These are phyloP conservation scores for Fusarium sublunatum DNA, from an alignment of 2,329 filamentous ascomycete species.

Conservation along the genomic window DNA sequence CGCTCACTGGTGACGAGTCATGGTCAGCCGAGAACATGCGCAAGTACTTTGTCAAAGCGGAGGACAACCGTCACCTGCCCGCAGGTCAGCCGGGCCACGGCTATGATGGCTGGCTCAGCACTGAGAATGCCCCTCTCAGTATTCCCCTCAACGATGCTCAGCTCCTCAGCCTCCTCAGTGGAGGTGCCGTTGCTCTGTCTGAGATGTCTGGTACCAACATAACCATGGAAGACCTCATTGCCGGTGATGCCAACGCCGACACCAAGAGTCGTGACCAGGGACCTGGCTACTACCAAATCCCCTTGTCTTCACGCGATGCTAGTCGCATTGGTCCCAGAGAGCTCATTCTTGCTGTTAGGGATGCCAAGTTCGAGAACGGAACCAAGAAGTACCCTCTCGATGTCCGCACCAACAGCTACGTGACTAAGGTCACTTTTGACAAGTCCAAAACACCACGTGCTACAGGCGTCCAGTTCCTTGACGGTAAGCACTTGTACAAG, in stretches of 20 bases:
- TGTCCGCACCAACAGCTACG: conserved; percentile 44
- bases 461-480: conserved; percentile 49
- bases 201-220: conserved; percentile 24
- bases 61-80: conserved; percentile 62
- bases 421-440: conserved; percentile 54
- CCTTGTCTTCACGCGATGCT: conserved; percentile 62
- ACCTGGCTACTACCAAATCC: conserved; percentile 65
- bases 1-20: conserved; percentile 68
- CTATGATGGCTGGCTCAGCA: conserved; percentile 38
- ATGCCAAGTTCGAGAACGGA: conserved; percentile 29
- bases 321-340: conserved; percentile 66
- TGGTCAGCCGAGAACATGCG: conserved; percentile 71
- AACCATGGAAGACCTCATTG: conserved; percentile 31
- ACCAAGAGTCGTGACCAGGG: conserved; percentile 32
- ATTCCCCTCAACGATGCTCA: conserved; percentile 30
- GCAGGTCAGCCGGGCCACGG: conserved; percentile 33
- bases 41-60: conserved; percentile 66
- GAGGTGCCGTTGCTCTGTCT: conserved; percentile 23
- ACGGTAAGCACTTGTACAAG: conserved; percentile 42
- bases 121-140: conserved; percentile 34
- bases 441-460: conserved; percentile 47
- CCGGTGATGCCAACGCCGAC: conserved; percentile 35
- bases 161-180: conserved; percentile 30
- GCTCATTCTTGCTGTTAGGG: conserved; percentile 57
- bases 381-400: conserved; percentile 39